phyloP scores from a whole-genome alignment of 805 yeast genomes.

The Hanseniaspora vineae region DNA sequence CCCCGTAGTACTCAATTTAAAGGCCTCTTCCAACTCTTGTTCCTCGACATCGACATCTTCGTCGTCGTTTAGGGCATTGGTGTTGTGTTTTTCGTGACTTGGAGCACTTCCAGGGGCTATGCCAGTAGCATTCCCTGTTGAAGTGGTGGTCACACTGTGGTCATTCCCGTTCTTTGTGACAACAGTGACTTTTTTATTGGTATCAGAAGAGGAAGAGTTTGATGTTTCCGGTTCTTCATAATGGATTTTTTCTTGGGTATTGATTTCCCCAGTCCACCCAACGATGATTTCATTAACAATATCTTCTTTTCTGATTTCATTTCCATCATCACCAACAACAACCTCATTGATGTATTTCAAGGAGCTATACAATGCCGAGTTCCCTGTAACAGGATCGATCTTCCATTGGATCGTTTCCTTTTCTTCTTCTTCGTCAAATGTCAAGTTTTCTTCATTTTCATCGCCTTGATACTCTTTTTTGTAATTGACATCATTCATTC shows the following conservation, averaged over 20 bases:
- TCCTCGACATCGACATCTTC: slow-evolving; percentile 4
- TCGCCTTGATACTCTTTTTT: no score
- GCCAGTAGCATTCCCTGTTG: slow-evolving; percentile 3
- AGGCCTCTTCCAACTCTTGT: slow-evolving; percentile 1
- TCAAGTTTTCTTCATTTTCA: no score
- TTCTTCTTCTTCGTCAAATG: no score
- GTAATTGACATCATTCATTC: neutral
- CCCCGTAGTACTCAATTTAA: neutral
- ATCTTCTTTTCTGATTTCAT: slow-evolving; percentile 28
- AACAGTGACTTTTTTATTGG: neutral
- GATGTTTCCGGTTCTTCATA: slow-evolving; percentile 1
- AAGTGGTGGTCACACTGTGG: neutral
- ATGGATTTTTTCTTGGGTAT: slow-evolving; percentile 13
- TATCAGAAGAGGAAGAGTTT: neutral
- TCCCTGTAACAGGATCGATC: slow-evolving; percentile 59
- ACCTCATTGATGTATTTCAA: slow-evolving; percentile 36
- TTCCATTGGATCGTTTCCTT: slow-evolving; percentile 29
- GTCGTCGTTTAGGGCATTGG: slow-evolving; percentile 4
- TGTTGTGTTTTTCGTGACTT: slow-evolving; percentile 7
- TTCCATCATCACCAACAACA: slow-evolving; percentile 1
- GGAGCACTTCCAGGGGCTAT: slow-evolving; percentile 4
- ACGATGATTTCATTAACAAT: slow-evolving; percentile 70
- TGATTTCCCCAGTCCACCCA: slow-evolving; percentile 93
- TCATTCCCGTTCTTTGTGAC: neutral
- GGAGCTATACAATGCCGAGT: slow-evolving; percentile 72